Percentiles rank a stretch among this genome's conserved stretches.
phyloP scores from a whole-genome alignment of 2,329 filamentous ascomycete genomes.

The Pyrenophora teres region DNA sequence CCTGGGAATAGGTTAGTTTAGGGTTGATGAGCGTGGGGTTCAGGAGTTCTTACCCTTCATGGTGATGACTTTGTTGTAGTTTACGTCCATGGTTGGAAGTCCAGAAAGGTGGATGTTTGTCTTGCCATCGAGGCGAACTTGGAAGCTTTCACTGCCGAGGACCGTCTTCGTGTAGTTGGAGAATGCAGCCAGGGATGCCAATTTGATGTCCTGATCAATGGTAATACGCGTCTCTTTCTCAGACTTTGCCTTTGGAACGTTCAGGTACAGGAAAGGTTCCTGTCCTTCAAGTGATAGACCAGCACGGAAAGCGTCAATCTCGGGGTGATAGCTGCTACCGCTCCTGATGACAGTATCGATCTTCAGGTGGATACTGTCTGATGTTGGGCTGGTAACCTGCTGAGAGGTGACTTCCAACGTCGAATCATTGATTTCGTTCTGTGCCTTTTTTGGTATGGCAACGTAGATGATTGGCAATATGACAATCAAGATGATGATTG shows the following conservation, averaged over 20 bases:
- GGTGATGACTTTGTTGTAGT: slow-evolving; percentile 62
- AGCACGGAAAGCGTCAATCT: slow-evolving; percentile 59
- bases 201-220: slow-evolving; percentile 52
- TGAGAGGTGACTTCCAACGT: slow-evolving; percentile 57
- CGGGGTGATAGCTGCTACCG: slow-evolving; percentile 58
- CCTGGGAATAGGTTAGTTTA: slow-evolving; percentile 46
- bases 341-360: slow-evolving; percentile 56
- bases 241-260: slow-evolving; percentile 53
- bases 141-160: slow-evolving; percentile 55
- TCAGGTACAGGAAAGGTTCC: slow-evolving; percentile 51
- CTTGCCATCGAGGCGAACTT: slow-evolving; percentile 57
- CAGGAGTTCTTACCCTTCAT: slow-evolving; percentile 56
- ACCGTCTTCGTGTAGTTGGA: slow-evolving; percentile 56
- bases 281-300: slow-evolving; percentile 54
- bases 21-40: neutral
- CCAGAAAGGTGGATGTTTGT: slow-evolving; percentile 57
- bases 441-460: slow-evolving; percentile 63
- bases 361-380: slow-evolving; percentile 55
- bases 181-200: slow-evolving; percentile 55
- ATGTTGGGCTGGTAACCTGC: slow-evolving; percentile 56
- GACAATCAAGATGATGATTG: slow-evolving; percentile 58
- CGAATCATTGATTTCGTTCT: slow-evolving; percentile 58
- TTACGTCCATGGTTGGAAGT: slow-evolving; percentile 56
- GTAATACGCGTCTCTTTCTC: slow-evolving; percentile 50
- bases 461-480: slow-evolving; percentile 64